Evolutionary conservation across 225 moss, liverwort and hornwort species (phyloP).

Genomic region (Polytrichum commune): DNA sequence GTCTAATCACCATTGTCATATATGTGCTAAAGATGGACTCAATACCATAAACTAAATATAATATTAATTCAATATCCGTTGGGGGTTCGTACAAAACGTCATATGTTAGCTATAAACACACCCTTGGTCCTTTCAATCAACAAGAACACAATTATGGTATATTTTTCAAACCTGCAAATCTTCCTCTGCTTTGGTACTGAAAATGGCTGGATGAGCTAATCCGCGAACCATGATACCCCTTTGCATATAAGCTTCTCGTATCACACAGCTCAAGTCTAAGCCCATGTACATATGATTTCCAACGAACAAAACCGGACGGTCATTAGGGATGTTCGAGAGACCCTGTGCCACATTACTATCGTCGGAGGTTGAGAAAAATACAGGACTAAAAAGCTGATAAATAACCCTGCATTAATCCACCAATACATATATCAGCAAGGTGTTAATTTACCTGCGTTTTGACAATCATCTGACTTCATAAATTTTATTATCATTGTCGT

Average conservation of each 20-base stretch:
- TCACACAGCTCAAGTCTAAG: constrained; percentile 59
- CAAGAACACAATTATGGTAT: too few relatives aligned
- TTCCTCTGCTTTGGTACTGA: constrained; percentile 13
- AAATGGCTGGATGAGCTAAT: constrained; percentile 61
- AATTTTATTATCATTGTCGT: too few relatives aligned
- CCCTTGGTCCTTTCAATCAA: too few relatives aligned
- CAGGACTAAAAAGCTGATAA: constrained; percentile 62
- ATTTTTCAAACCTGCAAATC: constrained; percentile 35
- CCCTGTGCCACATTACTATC: constrained; percentile 55
- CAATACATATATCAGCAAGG: background rate
- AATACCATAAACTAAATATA: too few relatives aligned
- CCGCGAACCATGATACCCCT: constrained; percentile 61
- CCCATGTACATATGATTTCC: constrained; percentile 85
- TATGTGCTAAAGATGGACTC: too few relatives aligned
- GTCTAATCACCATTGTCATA: too few relatives aligned
- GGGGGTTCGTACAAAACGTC: too few relatives aligned
- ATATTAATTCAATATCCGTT: too few relatives aligned
- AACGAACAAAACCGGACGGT: constrained; percentile 74
- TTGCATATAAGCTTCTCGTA: constrained; percentile 55
- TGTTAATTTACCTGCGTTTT: too few relatives aligned
- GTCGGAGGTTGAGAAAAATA: constrained; percentile 53
- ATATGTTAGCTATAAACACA: too few relatives aligned
- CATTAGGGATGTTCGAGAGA: constrained; percentile 58
- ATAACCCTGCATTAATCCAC: constrained; percentile 42
- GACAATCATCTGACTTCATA: too few relatives aligned